Conservation (phyloP, 2,329 filamentous ascomycete genomes). For the Fonsecaea multimorphosa region DNA sequence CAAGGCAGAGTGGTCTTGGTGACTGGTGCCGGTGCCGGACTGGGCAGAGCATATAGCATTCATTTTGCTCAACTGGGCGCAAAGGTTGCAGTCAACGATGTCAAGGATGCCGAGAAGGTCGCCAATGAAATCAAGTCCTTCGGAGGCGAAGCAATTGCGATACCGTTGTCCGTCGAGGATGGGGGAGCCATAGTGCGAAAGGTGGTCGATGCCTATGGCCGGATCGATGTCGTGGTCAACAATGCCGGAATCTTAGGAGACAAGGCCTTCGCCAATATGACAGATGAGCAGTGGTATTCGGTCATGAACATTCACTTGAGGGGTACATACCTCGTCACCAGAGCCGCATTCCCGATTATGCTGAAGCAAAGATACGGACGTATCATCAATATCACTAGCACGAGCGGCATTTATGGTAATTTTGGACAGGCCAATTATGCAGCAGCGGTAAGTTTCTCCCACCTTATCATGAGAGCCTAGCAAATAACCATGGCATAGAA, state of each 20-base stretch:
- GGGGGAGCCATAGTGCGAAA: slow-evolving; percentile 88
- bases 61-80: slow-evolving; percentile 84
- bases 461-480: not conserved
- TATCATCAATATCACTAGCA: slow-evolving; percentile 94
- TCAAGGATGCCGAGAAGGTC: slow-evolving; percentile 84
- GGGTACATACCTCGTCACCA: slow-evolving; percentile 94
- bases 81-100: slow-evolving; percentile 89
- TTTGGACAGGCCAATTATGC: slow-evolving; percentile 98
- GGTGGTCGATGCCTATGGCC: slow-evolving; percentile 88
- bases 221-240: slow-evolving; percentile 94
- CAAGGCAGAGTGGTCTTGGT: slow-evolving; percentile 82
- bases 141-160: slow-evolving; percentile 86
- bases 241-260: slow-evolving; percentile 96
- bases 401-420: slow-evolving; percentile 97
- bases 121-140: slow-evolving; percentile 88
- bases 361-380: slow-evolving; percentile 98
- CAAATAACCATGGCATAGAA: slow-evolving; percentile 59
- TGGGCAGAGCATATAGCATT: slow-evolving; percentile 86
- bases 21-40: slow-evolving; percentile 82
- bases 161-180: slow-evolving; percentile 91
- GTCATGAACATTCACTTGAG: slow-evolving; percentile 91
- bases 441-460: slow-evolving; percentile 69
- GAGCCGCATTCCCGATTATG: slow-evolving; percentile 96
- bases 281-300: slow-evolving; percentile 87
- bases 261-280: slow-evolving; percentile 98